Base-by-base conservation (phyloP, 2,329 filamentous ascomycete genomes). In the Emergomyces africanus region DNA sequence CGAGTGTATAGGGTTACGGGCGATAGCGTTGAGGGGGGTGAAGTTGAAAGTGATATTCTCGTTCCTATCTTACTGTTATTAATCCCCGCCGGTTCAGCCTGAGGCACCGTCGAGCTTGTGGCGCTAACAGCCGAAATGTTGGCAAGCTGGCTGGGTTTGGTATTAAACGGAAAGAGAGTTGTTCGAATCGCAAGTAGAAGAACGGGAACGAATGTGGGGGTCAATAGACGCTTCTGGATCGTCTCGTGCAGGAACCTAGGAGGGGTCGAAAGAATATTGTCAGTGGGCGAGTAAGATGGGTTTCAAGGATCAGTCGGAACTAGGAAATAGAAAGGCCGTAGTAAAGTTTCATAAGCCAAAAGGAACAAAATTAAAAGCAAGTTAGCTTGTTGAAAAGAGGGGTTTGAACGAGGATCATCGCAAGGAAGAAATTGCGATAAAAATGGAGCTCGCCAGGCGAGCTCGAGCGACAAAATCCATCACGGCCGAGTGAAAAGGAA, bases 161-260 rank as follows among this genome's bases (percentile, higher is more conserved):
- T 46, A 59, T 63, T 64, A 14, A 57, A 87, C 65, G 94, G 92
- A 71, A 96, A 97, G 59, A 97, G 78, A 61, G 88, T 83, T 67
- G 82, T 83, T 70, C 94, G 88, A 67, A 88, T 79, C 65, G 84
- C 72, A 58, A 70, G 71, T 25, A 78, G 71, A 65, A 89, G 73
- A 69, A 79, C 78, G 70, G 88, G 84, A 59, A 90, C 77, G 65
- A 82, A 78, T 62, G 79, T 79, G 65, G 85, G 78, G 74, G 85
- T 81, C 62, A 90, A 77, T 61, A 88, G 70, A 69, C 81, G 75
- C 81, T 78, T 74, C 80, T 87, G 72, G 68, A 75, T 77, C 66
- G 70, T 72, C 65, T 76, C 69, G 63, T 71, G 72, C 58, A 77
- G 71, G 64, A 77, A 77, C 69, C 75, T 78, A 66, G 61, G 57